A percentile compares a stretch with the other conserved stretches of the same genome.
phyloP scores from a whole-genome alignment of 495 filamentous ascomycete genomes.

The Cercophora samala region DNA sequence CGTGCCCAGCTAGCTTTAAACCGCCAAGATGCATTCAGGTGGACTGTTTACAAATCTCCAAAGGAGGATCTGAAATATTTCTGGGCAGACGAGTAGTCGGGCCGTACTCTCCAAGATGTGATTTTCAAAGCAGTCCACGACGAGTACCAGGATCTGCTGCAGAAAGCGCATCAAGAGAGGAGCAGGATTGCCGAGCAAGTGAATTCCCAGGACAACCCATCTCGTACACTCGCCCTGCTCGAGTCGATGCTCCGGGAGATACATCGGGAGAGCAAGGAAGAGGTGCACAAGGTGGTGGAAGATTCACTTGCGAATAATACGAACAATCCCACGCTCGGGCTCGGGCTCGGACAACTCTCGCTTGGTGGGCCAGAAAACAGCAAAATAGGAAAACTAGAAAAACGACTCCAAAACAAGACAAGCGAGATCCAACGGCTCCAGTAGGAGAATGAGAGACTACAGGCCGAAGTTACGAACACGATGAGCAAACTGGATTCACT shows the following conservation, averaged over 20 bases:
- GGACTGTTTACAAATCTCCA: neutral
- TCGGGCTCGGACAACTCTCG: too few relatives aligned
- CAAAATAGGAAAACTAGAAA: too few relatives aligned
- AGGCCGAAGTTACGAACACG: too few relatives aligned
- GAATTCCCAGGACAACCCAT: neutral
- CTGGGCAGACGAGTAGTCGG: neutral
- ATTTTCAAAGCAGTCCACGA: neutral
- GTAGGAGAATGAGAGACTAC: too few relatives aligned
- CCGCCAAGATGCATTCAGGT: neutral
- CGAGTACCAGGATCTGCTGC: neutral
- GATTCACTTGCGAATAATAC: neutral
- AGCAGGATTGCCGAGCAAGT: neutral
- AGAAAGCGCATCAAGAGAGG: neutral
- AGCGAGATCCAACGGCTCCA: too few relatives aligned
- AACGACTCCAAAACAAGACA: too few relatives aligned
- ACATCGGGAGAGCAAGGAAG: neutral
- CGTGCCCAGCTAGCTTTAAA: neutral
- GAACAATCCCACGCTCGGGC: too few relatives aligned
- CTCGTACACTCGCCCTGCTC: neutral
- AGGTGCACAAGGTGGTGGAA: neutral
- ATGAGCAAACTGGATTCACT: too few relatives aligned
- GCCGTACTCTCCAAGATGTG: neutral
- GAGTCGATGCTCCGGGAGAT: neutral
- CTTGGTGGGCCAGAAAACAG: too few relatives aligned
- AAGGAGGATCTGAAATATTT: neutral